Evolutionary conservation across 352 stramenopile genomes (phyloP).

Genomic region (Elongisporangium anandrum): DNA sequence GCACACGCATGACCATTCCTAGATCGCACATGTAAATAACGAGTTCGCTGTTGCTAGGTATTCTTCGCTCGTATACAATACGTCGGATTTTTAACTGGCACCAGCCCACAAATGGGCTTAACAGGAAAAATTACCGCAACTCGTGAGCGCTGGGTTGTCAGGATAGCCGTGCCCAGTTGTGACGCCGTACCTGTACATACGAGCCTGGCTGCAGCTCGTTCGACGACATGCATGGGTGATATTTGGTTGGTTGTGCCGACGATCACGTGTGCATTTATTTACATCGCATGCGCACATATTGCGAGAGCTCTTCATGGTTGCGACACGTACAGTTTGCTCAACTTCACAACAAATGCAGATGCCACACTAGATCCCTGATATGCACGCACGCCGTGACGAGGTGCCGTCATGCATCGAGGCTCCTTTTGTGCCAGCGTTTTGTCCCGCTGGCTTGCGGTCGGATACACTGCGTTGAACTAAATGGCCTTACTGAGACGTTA

Average conservation of each 20-base stretch:
- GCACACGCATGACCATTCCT: neutral
- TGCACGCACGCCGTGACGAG: neutral
- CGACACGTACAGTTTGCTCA: neutral
- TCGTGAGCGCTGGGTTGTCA: neutral
- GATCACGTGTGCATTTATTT: neutral
- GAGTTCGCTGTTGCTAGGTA: neutral
- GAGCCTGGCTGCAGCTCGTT: neutral
- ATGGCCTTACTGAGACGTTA: neutral
- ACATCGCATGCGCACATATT: neutral
- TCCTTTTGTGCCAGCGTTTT: neutral
- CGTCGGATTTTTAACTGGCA: neutral
- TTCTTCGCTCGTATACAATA: neutral
- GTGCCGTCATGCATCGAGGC: neutral
- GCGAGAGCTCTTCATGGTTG: neutral
- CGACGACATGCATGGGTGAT: neutral
- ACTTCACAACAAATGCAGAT: neutral
- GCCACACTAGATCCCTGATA: neutral
- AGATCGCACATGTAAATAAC: neutral
- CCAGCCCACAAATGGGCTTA: neutral
- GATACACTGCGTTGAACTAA: neutral
- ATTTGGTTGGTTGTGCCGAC: neutral
- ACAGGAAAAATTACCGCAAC: neutral
- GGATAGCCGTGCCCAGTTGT: neutral
- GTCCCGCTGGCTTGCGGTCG: no score
- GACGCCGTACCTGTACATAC: neutral